Evolutionary conservation across 148 eudicot genomes (phyloP).

Genomic region (Amaranthus palmeri): DNA sequence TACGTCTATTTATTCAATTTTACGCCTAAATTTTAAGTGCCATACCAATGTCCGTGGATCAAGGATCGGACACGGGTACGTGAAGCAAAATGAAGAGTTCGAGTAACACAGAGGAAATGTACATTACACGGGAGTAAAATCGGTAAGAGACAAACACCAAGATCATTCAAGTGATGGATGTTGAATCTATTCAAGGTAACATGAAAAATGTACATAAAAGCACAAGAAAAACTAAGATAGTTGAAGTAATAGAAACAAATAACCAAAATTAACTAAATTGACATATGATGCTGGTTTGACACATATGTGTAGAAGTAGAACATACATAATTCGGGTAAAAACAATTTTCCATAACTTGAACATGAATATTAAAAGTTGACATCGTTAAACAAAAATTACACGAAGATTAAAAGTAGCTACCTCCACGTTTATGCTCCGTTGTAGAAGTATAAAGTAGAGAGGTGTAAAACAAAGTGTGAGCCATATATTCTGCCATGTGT

Average conservation of each 20-base stretch:
- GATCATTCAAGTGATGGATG: background rate
- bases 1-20: no score
- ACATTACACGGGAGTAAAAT: background rate
- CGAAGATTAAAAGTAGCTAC: constrained; percentile 25
- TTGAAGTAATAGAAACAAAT: background rate
- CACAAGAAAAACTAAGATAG: background rate
- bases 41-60: no score
- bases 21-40: no score
- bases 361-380: background rate
- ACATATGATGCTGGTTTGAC: background rate
- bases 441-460: constrained; percentile 86
- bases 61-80: no score
- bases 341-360: background rate
- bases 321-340: background rate
- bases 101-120: background rate
- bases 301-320: background rate
- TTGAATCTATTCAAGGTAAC: background rate
- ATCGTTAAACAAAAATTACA: background rate
- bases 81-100: no score
- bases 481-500: constrained; percentile 76
- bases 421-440: constrained; percentile 74
- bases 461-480: constrained; percentile 76
- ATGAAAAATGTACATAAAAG: background rate
- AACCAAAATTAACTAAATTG: background rate
- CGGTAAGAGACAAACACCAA: background rate